Evolutionary conservation across 106 monocot species (phyloP).

Genomic region (Hemerocallis citrina): DNA sequence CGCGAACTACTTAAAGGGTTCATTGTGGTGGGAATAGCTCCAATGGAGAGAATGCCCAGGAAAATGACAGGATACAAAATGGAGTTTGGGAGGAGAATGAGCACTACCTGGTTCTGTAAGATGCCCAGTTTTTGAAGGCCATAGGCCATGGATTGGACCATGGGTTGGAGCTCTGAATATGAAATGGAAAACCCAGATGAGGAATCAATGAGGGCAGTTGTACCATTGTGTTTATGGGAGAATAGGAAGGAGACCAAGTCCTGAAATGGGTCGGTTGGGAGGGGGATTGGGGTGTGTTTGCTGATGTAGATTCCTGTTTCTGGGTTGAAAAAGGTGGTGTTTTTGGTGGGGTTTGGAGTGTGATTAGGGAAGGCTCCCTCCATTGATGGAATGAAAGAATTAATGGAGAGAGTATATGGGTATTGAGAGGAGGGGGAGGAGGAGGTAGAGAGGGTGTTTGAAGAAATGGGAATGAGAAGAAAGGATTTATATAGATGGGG

Average conservation of each 20-base stretch:
- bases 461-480: too few relatives aligned
- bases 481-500: too few relatives aligned
- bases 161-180: constrained; percentile 19
- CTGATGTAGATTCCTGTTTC: constrained; percentile 57
- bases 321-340: constrained; percentile 28
- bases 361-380: constrained; percentile 9
- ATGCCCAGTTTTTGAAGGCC: constrained; percentile 37
- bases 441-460: neutral
- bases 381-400: constrained; percentile 10
- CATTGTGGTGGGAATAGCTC: constrained; percentile 45
- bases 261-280: constrained; percentile 34
- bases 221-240: constrained; percentile 29
- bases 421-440: neutral
- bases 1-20: constrained; percentile 32
- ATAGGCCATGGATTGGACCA: constrained; percentile 36
- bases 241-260: constrained; percentile 51
- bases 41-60: constrained; percentile 41
- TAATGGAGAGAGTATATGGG: neutral
- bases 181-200: constrained; percentile 27
- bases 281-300: constrained; percentile 27
- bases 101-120: constrained; percentile 25
- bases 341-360: neutral
- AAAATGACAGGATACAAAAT: constrained; percentile 54
- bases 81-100: constrained; percentile 50
- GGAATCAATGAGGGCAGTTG: constrained; percentile 52